Conservation (phyloP, 1,284 basidiomycete species). For the Gomphus sp. region DNA sequence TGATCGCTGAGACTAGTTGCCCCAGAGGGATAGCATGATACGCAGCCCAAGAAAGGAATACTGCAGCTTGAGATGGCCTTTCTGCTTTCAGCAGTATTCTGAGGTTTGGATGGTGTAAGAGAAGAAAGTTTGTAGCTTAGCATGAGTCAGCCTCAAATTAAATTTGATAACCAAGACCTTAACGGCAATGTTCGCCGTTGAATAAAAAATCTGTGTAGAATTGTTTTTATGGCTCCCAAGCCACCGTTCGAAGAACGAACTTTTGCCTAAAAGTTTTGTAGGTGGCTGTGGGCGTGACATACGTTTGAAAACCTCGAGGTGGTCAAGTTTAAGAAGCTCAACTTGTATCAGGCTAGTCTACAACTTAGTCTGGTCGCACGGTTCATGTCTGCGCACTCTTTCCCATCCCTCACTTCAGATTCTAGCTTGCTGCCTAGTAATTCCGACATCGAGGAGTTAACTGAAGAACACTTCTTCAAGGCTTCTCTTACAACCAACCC, state of each 20-base stretch:
- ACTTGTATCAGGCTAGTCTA: not conserved
- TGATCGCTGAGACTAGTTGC: not conserved
- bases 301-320: conserved; percentile 1
- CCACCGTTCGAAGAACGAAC: not conserved
- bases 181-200: not conserved
- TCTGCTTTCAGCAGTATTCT: not conserved
- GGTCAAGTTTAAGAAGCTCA: not conserved
- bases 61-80: not conserved
- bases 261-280: not conserved
- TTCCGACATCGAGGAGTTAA: not conserved
- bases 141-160: not conserved
- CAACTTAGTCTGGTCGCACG: not conserved
- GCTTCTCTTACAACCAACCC: not conserved
- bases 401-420: conserved; percentile 3
- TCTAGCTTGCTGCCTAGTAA: not conserved
- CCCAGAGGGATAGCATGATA: not conserved
- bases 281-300: conserved; percentile 2
- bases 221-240: not conserved
- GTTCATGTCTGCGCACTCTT: not conserved
- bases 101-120: not conserved
- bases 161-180: not conserved
- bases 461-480: not conserved
- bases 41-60: not conserved
- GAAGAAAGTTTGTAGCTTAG: not conserved
- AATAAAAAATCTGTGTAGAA: not conserved